These are phyloP conservation scores for Globisporangium cylindrosporum DNA, from an alignment of 352 stramenopile species.

Conservation along the genomic window DNA sequence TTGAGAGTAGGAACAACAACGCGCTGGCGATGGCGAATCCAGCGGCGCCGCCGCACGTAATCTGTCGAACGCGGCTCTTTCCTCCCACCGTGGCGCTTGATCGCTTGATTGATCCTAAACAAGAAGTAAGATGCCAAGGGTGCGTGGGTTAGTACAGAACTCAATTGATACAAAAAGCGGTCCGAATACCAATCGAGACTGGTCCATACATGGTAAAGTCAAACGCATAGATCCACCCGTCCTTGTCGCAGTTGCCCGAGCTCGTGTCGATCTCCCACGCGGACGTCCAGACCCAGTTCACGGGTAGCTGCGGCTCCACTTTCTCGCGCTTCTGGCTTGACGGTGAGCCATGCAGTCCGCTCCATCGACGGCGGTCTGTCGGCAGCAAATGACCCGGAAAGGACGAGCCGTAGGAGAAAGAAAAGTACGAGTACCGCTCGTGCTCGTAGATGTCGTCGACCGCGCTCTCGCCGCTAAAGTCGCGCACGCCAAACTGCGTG, in stretches of 20 bases:
- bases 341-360: conserved; percentile 46
- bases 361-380: conserved; percentile 64
- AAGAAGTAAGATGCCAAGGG: neutral
- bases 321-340: conserved; percentile 56
- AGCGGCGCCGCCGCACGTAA: conserved; percentile 65
- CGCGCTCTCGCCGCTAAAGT: conserved; percentile 62
- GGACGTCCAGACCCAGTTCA: conserved; percentile 65
- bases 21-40: conserved; percentile 53
- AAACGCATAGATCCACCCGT: conserved; percentile 78
- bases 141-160: neutral
- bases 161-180: neutral
- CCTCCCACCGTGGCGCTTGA: conserved; percentile 54
- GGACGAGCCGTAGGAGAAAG: conserved; percentile 67
- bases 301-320: conserved; percentile 61
- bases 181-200: neutral
- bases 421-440: conserved; percentile 78
- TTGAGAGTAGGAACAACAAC: conserved; percentile 10
- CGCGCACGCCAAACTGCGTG: conserved; percentile 58
- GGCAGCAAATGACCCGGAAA: conserved; percentile 69
- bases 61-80: conserved; percentile 55
- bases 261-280: conserved; percentile 56
- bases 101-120: conserved; percentile 52
- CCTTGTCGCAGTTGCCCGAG: conserved; percentile 49
- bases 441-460: conserved; percentile 81
- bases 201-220: conserved; percentile 62